Conservation (phyloP, 1,139 yeast genomes). For the Geotrichum klebahnii region DNA sequence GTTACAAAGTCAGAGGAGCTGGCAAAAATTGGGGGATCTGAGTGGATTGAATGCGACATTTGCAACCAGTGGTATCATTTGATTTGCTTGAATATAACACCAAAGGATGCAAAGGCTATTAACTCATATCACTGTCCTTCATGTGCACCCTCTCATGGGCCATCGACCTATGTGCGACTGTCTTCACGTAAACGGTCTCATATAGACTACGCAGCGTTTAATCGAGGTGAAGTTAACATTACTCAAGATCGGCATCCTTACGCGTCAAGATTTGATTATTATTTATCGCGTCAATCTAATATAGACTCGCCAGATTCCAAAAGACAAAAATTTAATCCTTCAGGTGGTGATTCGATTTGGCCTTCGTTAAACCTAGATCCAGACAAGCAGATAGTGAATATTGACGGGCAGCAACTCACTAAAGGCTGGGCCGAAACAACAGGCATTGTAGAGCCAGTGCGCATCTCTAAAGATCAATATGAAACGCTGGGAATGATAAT, state of each 20-base stretch:
- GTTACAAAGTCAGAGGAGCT: background rate
- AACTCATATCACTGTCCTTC: slow-evolving; percentile 52
- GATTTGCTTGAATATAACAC: slow-evolving; percentile 46
- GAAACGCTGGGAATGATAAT: slow-evolving; percentile 44
- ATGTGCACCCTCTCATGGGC: slow-evolving; percentile 50
- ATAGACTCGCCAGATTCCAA: background rate
- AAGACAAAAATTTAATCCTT: slow-evolving; percentile 9
- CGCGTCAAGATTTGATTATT: slow-evolving; percentile 22
- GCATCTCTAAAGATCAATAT: slow-evolving; percentile 36
- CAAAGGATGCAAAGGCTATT: slow-evolving; percentile 43
- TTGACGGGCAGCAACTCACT: slow-evolving; percentile 41
- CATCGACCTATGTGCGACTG: slow-evolving; percentile 51
- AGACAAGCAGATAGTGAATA: slow-evolving; percentile 25
- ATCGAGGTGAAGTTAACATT: slow-evolving; percentile 67
- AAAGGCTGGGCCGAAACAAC: slow-evolving; percentile 40
- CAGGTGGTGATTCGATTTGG: slow-evolving; percentile 22
- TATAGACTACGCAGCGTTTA: slow-evolving; percentile 75
- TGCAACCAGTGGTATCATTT: slow-evolving; percentile 64
- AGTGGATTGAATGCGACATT: slow-evolving; percentile 61
- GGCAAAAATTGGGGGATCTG: slow-evolving; percentile 10
- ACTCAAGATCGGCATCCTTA: slow-evolving; percentile 30
- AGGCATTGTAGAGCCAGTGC: slow-evolving; percentile 41
- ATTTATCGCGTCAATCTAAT: slow-evolving; percentile 10
- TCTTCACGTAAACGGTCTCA: slow-evolving; percentile 53
- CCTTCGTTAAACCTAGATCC: slow-evolving; percentile 15